Evolutionary conservation across 345 rosid species (phyloP).

Genomic region (Eucalyptus melliodora): DNA sequence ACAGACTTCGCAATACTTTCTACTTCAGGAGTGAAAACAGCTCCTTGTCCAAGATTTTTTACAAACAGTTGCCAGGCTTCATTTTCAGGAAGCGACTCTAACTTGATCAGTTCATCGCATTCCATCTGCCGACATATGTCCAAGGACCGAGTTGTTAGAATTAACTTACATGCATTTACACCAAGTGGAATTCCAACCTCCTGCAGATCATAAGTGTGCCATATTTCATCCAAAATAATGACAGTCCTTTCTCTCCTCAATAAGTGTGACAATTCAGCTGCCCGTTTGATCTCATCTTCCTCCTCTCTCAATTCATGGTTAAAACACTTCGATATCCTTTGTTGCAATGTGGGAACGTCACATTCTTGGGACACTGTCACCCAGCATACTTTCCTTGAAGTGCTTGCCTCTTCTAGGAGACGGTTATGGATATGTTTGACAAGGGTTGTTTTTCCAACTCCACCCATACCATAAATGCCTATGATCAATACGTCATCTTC

Average conservation of each 20-base stretch:
- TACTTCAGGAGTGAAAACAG: not conserved
- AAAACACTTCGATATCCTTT: not conserved
- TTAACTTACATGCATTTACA: not conserved
- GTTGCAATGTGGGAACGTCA: not conserved
- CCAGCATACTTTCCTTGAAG: not conserved
- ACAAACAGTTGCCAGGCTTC: not conserved
- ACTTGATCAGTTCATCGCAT: not conserved
- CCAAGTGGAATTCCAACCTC: not conserved
- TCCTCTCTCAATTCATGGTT: not conserved
- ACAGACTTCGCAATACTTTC: not conserved
- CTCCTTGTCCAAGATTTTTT: not conserved
- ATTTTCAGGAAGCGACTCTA: not conserved
- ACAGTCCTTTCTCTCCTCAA: not conserved
- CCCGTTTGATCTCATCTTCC: not conserved
- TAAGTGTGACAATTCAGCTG: not conserved
- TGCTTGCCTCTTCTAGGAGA: not conserved
- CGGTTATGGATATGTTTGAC: not conserved
- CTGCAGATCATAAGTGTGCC: not conserved
- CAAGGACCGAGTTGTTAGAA: constrained; percentile 3
- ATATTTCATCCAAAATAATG: constrained; percentile 6
- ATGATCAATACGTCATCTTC: not conserved
- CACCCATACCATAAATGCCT: not conserved
- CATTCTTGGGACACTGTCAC: not conserved
- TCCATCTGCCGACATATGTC: not conserved
- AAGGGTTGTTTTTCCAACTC: no score